Evolutionary conservation across 225 moss, liverwort and hornwort species (phyloP).

Genomic region (Bryum argenteum): DNA sequence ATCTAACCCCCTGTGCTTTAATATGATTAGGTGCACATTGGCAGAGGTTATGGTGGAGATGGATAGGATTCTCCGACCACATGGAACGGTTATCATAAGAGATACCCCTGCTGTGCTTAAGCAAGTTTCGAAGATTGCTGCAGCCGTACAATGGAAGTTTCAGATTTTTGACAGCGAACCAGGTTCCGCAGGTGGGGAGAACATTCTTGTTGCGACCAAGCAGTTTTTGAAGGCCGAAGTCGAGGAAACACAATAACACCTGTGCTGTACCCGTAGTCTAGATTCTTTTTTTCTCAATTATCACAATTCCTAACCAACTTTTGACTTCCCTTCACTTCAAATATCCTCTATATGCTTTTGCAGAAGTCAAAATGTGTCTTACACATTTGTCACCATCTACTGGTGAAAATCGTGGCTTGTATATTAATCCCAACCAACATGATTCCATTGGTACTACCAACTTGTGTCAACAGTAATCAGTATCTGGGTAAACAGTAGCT

Average conservation of each 20-base stretch:
- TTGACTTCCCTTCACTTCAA: not conserved
- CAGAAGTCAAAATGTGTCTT: not conserved
- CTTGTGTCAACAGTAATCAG: too few species aligned
- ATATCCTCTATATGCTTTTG: not conserved
- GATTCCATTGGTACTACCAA: not conserved
- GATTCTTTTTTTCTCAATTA: not conserved
- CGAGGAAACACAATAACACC: conserved; percentile 29
- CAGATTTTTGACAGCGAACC: conserved; percentile 53
- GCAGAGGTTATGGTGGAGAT: conserved; percentile 75
- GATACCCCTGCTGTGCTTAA: conserved; percentile 49
- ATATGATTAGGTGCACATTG: conserved; percentile 62
- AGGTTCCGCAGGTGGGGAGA: conserved; percentile 39
- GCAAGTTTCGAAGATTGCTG: conserved; percentile 44
- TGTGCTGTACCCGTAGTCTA: not conserved
- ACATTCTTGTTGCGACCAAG: conserved; percentile 49
- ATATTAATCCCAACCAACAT: not conserved
- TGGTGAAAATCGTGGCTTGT: not conserved
- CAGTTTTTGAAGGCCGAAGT: conserved; percentile 50
- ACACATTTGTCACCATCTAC: not conserved
- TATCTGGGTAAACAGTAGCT: too few species aligned
- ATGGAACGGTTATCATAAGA: conserved; percentile 56
- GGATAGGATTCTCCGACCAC: conserved; percentile 77
- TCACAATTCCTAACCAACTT: conserved; percentile 14
- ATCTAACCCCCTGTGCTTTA: not conserved
- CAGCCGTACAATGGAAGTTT: conserved; percentile 46